Conservation (phyloP, 257 asterid genomes). For the Leonotis leonurus region DNA sequence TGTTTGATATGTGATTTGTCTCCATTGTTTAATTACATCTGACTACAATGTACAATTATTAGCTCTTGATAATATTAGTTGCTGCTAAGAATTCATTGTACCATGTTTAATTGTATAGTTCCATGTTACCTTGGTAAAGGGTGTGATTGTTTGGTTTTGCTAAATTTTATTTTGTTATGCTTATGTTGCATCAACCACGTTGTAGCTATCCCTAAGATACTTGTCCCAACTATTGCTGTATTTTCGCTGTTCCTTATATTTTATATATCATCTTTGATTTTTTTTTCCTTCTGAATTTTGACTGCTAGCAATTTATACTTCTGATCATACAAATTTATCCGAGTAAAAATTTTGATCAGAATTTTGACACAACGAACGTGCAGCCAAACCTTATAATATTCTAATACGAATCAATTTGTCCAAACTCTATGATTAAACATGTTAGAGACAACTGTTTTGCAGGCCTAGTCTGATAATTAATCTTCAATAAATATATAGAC, state of each 20-base stretch:
- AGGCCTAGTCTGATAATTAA: background rate
- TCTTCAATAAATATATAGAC: background rate
- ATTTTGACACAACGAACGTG: background rate
- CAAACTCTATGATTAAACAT: background rate
- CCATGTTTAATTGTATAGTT: background rate
- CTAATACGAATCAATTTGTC: background rate
- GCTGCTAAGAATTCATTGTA: background rate
- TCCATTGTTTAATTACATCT: background rate
- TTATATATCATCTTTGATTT: constrained; percentile 1
- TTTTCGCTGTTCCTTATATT: background rate
- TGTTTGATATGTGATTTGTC: background rate
- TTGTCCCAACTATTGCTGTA: constrained; percentile 53
- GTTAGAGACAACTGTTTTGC: background rate
- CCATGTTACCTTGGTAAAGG: background rate
- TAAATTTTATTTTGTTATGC: background rate
- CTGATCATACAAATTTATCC: constrained; percentile 7
- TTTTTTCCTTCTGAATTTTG: constrained; percentile 2
- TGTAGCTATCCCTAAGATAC: constrained; percentile 66
- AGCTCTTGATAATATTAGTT: background rate
- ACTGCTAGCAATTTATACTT: background rate
- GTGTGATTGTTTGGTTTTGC: background rate
- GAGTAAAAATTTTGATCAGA: background rate
- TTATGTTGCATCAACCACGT: constrained; percentile 29
- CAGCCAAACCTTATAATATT: background rate
- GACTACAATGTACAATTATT: too few species aligned